Conservation (phyloP, 1,284 basidiomycete genomes). For the Rhodotorula mucilaginosa region DNA sequence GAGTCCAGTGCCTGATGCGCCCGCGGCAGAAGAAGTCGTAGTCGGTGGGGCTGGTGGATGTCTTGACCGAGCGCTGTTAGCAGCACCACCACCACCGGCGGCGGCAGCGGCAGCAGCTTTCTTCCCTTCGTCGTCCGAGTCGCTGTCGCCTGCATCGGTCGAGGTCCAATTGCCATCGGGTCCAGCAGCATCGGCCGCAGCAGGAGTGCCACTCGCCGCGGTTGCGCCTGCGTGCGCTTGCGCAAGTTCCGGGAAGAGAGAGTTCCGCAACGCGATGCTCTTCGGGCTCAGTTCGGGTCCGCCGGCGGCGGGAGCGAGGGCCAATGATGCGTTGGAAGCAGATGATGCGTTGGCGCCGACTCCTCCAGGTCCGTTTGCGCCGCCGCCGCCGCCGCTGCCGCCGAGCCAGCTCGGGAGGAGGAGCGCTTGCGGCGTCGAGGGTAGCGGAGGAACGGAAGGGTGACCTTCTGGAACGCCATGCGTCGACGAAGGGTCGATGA, state of each 20-base stretch:
- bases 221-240: neutral
- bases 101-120: neutral
- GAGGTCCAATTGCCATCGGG: slow-evolving; percentile 14
- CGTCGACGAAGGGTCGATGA: slow-evolving; percentile 35
- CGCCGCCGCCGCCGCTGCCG: neutral
- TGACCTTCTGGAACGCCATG: slow-evolving; percentile 37
- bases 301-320: too few species aligned
- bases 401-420: neutral
- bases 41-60: neutral
- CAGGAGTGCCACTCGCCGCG: neutral
- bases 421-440: slow-evolving; percentile 3
- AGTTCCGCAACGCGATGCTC: slow-evolving; percentile 30
- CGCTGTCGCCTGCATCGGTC: slow-evolving; percentile 19
- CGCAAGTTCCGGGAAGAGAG: slow-evolving; percentile 38
- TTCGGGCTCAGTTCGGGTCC: slow-evolving; percentile 20
- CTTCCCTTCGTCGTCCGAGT: slow-evolving; percentile 14
- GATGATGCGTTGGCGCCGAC: neutral
- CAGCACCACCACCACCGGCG: too few species aligned
- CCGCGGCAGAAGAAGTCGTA: too few species aligned
- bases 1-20: slow-evolving; percentile 10
- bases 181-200: neutral
- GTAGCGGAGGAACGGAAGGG: slow-evolving; percentile 33
- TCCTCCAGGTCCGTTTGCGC: neutral
- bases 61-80: neutral
- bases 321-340: neutral